Percentiles rank a stretch among this genome's conserved stretches.
Evolutionary conservation across 768 basidiomycete genomes (phyloP).

Genomic region (Aureoboletus auriporus): DNA sequence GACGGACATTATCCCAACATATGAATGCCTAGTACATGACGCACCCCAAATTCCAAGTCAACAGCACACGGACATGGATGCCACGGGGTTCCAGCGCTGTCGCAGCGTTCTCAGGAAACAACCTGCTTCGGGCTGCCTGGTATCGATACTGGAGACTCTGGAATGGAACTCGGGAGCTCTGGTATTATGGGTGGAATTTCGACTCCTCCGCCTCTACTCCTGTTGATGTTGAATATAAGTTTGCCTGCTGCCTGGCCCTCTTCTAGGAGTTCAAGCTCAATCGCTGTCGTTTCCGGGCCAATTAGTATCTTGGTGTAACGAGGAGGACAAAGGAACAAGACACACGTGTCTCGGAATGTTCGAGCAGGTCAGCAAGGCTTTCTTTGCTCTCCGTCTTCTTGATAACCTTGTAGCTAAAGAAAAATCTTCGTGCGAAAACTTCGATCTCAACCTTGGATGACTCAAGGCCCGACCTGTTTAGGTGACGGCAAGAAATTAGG

Average conservation of each 20-base stretch:
- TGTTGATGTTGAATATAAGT: slow-evolving; percentile 26
- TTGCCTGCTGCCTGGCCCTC: slow-evolving; percentile 29
- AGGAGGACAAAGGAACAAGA: not conserved
- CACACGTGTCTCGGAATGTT: slow-evolving; percentile 28
- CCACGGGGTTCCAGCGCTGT: not conserved
- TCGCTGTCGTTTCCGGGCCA: slow-evolving; percentile 8
- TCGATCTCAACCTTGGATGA: slow-evolving; percentile 33
- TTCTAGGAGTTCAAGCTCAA: slow-evolving; percentile 30
- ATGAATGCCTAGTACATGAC: not conserved
- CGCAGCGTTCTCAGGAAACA: not conserved
- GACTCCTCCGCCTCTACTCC: slow-evolving; percentile 3
- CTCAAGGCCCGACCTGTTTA: slow-evolving; percentile 25
- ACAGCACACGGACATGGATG: slow-evolving; percentile 1
- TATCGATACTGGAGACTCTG: not conserved
- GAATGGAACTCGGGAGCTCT: not conserved
- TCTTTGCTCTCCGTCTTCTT: slow-evolving; percentile 33
- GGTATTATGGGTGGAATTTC: slow-evolving; percentile 1
- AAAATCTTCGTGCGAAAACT: slow-evolving; percentile 29
- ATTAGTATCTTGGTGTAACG: not conserved
- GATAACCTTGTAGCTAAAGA: slow-evolving; percentile 31
- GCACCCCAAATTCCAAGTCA: not conserved
- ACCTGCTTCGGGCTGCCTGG: slow-evolving; percentile 1
- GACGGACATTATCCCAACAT: slow-evolving; percentile 12
- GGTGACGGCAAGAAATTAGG: not conserved
- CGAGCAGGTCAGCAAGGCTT: slow-evolving; percentile 29